Evolutionary conservation across 148 eudicot genomes (phyloP).

Genomic region (Suaeda aralocaspica): DNA sequence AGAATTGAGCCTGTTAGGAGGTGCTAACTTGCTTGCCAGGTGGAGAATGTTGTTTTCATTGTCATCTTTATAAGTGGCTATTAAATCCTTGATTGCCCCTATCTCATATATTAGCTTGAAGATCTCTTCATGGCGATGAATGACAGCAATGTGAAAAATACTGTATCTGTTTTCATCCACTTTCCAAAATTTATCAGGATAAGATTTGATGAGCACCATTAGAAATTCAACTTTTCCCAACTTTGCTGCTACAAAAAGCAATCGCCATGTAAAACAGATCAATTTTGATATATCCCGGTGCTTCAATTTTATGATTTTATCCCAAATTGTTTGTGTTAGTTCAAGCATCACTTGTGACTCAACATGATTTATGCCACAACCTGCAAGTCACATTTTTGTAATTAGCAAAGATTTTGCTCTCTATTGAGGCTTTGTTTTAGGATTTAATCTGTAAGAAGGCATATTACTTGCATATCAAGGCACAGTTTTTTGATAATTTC

Average conservation of each 20-base stretch:
- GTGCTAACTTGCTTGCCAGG: conserved; percentile 39
- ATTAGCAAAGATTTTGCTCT: background rate
- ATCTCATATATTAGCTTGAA: conserved; percentile 47
- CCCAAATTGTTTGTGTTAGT: conserved; percentile 20
- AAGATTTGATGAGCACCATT: conserved; percentile 25
- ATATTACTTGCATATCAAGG: background rate
- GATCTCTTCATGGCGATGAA: conserved; percentile 40
- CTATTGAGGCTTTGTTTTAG: background rate
- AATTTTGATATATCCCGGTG: conserved; percentile 22
- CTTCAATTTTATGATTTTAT: conserved; percentile 22
- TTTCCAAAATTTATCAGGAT: conserved; percentile 50
- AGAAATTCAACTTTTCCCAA: conserved; percentile 42
- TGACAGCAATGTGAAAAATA: conserved; percentile 50
- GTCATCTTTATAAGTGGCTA: conserved; percentile 34
- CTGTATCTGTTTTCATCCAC: conserved; percentile 35
- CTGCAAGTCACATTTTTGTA: background rate
- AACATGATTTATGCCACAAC: background rate
- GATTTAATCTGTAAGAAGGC: background rate
- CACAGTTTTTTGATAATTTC: background rate
- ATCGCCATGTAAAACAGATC: conserved; percentile 26
- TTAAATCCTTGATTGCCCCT: conserved; percentile 40
- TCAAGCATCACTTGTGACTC: conserved; percentile 16
- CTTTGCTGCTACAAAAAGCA: conserved; percentile 26
- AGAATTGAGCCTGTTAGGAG: conserved; percentile 27
- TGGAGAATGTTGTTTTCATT: conserved; percentile 40